Conservation (phyloP, 257 asterid genomes). For the Galeopsis tetrahit region DNA sequence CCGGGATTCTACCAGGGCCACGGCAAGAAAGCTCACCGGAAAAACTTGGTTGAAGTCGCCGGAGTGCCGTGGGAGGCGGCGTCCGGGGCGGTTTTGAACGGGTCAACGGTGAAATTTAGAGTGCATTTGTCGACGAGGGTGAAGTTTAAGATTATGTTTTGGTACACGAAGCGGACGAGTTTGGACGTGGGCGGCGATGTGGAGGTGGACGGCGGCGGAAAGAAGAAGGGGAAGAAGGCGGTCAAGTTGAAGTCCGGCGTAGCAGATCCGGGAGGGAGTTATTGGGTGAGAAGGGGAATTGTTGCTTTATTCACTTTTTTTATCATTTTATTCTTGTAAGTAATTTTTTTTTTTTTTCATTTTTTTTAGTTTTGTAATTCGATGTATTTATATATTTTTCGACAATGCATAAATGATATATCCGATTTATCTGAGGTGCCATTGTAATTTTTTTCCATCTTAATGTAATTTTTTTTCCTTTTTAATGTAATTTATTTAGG, state of each 20-base stretch:
- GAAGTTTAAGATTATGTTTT: conserved; percentile 60
- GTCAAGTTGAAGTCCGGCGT: conserved; percentile 50
- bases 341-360: background rate
- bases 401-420: no score
- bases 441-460: no score
- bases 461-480: no score
- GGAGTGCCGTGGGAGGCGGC: conserved; percentile 72
- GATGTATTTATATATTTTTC: no score
- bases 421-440: no score
- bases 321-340: conserved; percentile 6
- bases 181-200: conserved; percentile 49
- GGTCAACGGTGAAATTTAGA: conserved; percentile 50
- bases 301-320: conserved; percentile 16
- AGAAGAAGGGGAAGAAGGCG: conserved; percentile 48
- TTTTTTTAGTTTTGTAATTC: background rate
- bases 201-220: conserved; percentile 56
- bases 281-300: conserved; percentile 16
- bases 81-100: conserved; percentile 37
- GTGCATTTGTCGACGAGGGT: conserved; percentile 64
- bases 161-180: conserved; percentile 49
- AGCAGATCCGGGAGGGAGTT: background rate
- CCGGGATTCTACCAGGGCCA: conserved; percentile 77
- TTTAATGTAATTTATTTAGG: no score
- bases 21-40: conserved; percentile 49
- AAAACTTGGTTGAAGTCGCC: conserved; percentile 30